Base-by-base conservation (phyloP, 2,329 filamentous ascomycete genomes). In the Fusarium camptoceras region DNA sequence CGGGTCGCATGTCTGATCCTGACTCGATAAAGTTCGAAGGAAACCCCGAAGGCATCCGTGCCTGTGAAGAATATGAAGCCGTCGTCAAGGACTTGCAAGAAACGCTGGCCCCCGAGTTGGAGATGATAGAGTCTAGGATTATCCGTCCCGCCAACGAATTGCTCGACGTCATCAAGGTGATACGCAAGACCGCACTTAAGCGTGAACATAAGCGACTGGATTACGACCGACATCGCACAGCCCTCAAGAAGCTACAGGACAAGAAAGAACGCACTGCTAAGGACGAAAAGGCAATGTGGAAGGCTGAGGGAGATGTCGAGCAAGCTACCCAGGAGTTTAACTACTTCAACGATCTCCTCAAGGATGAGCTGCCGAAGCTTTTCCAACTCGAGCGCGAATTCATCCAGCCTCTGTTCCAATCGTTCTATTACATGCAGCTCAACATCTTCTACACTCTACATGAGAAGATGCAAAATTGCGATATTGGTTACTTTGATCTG, bases 381-480 rank as follows among this genome's bases (percentile, higher is more conserved):
- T 99, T 99, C 81, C 81, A 84, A 10, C 88, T 99, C 20, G 96
- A 99, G 81, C 89, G 91, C 70, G 92, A 98, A 80, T 98, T 99
- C 80, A 99, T 99, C 80, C 91, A 93, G 73, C 96, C 96, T 5
- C 88, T 99, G 10, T 99, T 99, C 86, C 96, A 98, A 80, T 97
- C 93, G 12, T 99, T 99, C 84, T 99, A 99, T 83, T 99, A 98
- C 85, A 99, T 99, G 96, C 96, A 99, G 81, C 88, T 99, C 71
- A 99, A 99, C 81, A 93, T 99, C 71, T 99, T 98, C 81, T 99
- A 99, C 82, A 99, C 96, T 2, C 86, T 99, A 56, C 96, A 99
- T 80, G 95, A 98, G 82, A 94, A 91, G 82, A 99, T 99, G 96
- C 96, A 99, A 83, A 90, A 88, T 72, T 94, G 97, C 79, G 94